Conservation (phyloP, 2,329 filamentous ascomycete species). For the Hypoxylon sp. region DNA sequence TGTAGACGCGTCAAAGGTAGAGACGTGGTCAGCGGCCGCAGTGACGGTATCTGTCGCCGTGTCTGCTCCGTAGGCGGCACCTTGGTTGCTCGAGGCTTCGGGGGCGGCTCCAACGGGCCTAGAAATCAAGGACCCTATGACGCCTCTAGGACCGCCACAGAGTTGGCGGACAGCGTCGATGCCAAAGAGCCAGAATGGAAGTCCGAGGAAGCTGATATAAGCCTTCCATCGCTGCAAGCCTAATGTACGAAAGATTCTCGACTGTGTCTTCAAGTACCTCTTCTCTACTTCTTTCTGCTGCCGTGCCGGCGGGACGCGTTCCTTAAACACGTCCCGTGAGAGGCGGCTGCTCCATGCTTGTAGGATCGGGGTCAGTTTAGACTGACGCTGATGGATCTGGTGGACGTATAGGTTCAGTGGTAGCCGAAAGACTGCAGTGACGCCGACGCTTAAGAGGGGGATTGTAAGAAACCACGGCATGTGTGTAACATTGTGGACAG, state of each 20-base stretch:
- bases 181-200: slow-evolving; percentile 59
- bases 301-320: slow-evolving; percentile 15
- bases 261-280: slow-evolving; percentile 37
- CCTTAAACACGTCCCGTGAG: slow-evolving; percentile 31
- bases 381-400: slow-evolving; percentile 42
- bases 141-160: slow-evolving; percentile 50
- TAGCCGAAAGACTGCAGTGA: slow-evolving; percentile 56
- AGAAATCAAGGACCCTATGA: slow-evolving; percentile 47
- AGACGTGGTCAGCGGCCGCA: slow-evolving; percentile 33
- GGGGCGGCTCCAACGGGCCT: slow-evolving; percentile 16
- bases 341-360: slow-evolving; percentile 47
- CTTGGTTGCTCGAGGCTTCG: not conserved
- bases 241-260: slow-evolving; percentile 44
- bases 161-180: slow-evolving; percentile 61
- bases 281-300: slow-evolving; percentile 39
- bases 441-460: slow-evolving; percentile 57
- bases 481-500: slow-evolving; percentile 52
- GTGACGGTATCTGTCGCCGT: slow-evolving; percentile 18
- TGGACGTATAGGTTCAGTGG: slow-evolving; percentile 55
- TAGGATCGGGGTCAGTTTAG: slow-evolving; percentile 44
- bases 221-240: slow-evolving; percentile 59
- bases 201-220: slow-evolving; percentile 49
- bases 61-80: not conserved
- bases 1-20: slow-evolving; percentile 8
- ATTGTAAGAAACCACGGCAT: slow-evolving; percentile 64